These are phyloP conservation scores for Trametes cubensis DNA, from an alignment of 768 basidiomycete species.

Conservation along the genomic window DNA sequence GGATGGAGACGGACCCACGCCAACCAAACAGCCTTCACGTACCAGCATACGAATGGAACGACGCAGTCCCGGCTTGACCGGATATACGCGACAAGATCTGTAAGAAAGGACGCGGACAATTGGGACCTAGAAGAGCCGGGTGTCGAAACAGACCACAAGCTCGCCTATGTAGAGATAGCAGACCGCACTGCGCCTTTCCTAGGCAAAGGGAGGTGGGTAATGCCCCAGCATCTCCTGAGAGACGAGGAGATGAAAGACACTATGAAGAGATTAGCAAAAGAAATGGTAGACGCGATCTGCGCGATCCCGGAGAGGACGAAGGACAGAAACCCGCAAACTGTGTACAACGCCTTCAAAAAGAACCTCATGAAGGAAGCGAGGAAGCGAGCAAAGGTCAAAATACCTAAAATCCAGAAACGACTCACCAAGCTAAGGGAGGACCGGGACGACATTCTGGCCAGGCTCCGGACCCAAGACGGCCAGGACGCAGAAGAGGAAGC, in stretches of 20 bases:
- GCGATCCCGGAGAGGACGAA: neutral
- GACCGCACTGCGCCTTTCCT: neutral
- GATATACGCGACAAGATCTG: too few species aligned
- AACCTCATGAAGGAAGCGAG: neutral
- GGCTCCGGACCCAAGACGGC: too few species aligned
- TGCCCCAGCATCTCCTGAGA: neutral
- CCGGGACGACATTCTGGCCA: too few species aligned
- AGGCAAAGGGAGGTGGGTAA: constrained; percentile 13
- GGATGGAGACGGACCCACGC: too few species aligned
- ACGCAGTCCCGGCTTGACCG: too few species aligned
- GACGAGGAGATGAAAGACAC: neutral
- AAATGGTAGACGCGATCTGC: neutral
- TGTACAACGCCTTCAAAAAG: neutral
- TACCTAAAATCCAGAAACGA: neutral
- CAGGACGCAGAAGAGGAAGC: neutral
- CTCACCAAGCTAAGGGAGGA: neutral
- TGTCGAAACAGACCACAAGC: too few species aligned
- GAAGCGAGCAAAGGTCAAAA: neutral
- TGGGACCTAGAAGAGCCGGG: too few species aligned
- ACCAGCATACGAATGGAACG: too few species aligned
- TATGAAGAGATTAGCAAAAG: neutral
- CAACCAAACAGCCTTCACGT: too few species aligned
- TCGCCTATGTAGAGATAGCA: neutral
- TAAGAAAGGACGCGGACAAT: too few species aligned
- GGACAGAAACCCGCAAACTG: neutral